Evolutionary conservation across 164 flowering plant genomes (phyloP), one percentile per base, ranked within the genome.

Genomic region (Warburgia ugandensis): DNA sequence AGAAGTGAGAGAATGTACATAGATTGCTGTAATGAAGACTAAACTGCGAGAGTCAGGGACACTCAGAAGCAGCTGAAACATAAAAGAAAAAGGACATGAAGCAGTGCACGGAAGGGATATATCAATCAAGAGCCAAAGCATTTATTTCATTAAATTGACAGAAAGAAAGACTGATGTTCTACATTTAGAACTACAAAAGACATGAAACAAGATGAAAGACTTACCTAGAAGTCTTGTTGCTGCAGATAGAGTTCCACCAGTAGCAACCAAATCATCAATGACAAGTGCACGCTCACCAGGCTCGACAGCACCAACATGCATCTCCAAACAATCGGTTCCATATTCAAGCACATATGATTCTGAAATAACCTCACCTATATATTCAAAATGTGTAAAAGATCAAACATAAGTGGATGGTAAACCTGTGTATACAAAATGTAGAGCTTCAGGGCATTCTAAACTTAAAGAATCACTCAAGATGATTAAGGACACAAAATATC

Each of bases 161-260:
- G 16, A 12, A 0, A 13, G 17, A 21, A 38, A 3, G 14, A 13
- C 7, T 1, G 32, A 46, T 3, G 0, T 6, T 29, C 7, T 25
- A 8, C 49, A 45, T 28, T n/a, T n/a, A 19, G 30, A 2, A 45
- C 13, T 26, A 31, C 28, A 5, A 46, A 46, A 12, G 17, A 14
- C 16, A 21, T 14, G 4, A 19, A 31, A 13, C 38, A 14, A 20
- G 36, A 6, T 22, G 13, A 29, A 26, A 55, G 23, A 26, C 47
- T 39, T 57, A 87, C 97, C 96, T 61, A 91, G 58, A 52, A 91
- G 90, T 25, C 65, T 75, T 25, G 81, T 80, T 29, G 92, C 91
- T 5, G 97, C 97, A 42, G 79, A 76, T 1, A 91, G 76, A 27
- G 97, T 91, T 32, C 97, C 97, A 10, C 97, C 97, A 3, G 97